Evolutionary conservation across 106 monocot genomes (phyloP).

Genomic region (Allium cepa): DNA sequence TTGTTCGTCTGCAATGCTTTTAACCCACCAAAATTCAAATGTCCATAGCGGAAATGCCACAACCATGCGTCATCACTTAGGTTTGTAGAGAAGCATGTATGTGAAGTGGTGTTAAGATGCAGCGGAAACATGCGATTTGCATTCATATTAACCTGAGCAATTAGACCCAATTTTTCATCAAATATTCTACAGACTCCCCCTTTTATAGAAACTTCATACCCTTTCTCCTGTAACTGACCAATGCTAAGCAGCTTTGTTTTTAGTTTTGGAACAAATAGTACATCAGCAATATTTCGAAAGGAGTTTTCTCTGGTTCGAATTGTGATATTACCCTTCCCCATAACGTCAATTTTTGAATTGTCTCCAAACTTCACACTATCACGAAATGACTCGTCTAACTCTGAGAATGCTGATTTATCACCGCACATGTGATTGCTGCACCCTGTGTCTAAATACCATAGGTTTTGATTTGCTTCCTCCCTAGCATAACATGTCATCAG

Average conservation of each 20-base stretch:
- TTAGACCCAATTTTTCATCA: neutral
- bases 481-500: conserved; percentile 1
- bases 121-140: conserved; percentile 13
- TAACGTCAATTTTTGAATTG: conserved; percentile 5
- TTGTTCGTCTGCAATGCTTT: neutral
- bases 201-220: neutral
- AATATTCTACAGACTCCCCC: neutral
- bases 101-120: neutral
- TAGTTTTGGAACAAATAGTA: neutral
- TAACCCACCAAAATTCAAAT: neutral
- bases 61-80: conserved; percentile 5
- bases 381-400: conserved; percentile 17
- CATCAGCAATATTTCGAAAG: conserved; percentile 11
- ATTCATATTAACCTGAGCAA: conserved; percentile 8
- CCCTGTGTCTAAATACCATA: conserved; percentile 11
- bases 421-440: conserved; percentile 10
- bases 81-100: neutral
- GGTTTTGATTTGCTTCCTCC: too few relatives aligned
- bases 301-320: conserved; percentile 7
- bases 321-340: conserved; percentile 6
- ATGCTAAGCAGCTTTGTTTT: conserved; percentile 15
- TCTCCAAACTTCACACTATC: conserved; percentile 13
- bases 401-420: conserved; percentile 11
- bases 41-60: conserved; percentile 3
- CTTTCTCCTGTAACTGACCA: conserved; percentile 11